A percentile compares a stretch with the other conserved stretches of the same genome.
Conservation (phyloP, 2,329 filamentous ascomycete species). For the Metarhizium guizhouense region DNA sequence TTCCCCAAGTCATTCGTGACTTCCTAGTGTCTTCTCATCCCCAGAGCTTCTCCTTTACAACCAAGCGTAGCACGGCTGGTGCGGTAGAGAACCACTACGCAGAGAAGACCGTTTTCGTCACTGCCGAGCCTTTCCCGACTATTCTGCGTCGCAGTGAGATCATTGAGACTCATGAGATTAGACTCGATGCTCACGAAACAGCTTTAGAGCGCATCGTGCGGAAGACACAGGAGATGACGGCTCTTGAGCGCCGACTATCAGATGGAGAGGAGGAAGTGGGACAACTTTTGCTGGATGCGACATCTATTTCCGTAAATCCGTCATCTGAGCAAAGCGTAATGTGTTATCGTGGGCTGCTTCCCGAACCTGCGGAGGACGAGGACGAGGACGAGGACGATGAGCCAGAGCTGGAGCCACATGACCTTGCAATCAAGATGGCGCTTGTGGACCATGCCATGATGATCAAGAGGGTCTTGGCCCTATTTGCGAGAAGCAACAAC, state of each 20-base stretch:
- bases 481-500: constrained; percentile 56
- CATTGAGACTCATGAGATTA: constrained; percentile 55
- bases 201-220: constrained; percentile 82
- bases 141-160: constrained; percentile 85
- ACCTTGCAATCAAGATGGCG: constrained; percentile 74
- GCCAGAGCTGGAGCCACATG: constrained; percentile 46
- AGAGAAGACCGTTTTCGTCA: constrained; percentile 78
- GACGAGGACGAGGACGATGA: constrained; percentile 34
- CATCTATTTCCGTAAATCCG: constrained; percentile 68
- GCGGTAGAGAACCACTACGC: constrained; percentile 65
- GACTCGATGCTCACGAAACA: constrained; percentile 70
- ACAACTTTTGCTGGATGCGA: constrained; percentile 62
- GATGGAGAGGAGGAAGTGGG: constrained; percentile 65
- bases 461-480: constrained; percentile 70
- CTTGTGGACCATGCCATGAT: constrained; percentile 83
- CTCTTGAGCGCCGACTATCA: constrained; percentile 63
- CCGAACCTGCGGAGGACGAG: constrained; percentile 33
- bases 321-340: constrained; percentile 68
- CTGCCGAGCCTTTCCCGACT: constrained; percentile 81
- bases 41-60: constrained; percentile 69
- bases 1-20: constrained; percentile 76
- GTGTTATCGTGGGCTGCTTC: constrained; percentile 67
- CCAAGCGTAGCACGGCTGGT: constrained; percentile 59
- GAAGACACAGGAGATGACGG: constrained; percentile 78
- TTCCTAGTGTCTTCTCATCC: constrained; percentile 73